Conservation (phyloP, 1,139 yeast genomes). For the Blastobotrys serpentis region DNA sequence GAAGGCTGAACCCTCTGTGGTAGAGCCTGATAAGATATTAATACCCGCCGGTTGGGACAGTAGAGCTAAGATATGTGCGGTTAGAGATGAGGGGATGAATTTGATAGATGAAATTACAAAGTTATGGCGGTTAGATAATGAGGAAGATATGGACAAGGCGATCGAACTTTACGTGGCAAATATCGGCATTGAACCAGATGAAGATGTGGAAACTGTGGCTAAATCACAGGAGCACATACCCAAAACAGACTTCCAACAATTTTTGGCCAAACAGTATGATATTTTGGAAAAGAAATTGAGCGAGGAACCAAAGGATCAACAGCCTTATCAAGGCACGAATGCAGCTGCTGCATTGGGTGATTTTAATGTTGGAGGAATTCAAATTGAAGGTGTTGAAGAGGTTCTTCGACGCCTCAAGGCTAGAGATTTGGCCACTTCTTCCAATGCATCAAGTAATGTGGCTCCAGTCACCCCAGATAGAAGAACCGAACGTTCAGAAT, state of each 20-base stretch:
- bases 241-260: constrained; percentile 30
- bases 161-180: constrained; percentile 7
- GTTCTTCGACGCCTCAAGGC: constrained; percentile 31
- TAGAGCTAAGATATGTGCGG: constrained; percentile 36
- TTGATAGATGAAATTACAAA: constrained; percentile 22
- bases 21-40: constrained; percentile 41
- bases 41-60: constrained; percentile 48
- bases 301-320: constrained; percentile 11
- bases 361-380: constrained; percentile 34
- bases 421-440: constrained; percentile 23
- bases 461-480: constrained; percentile 25
- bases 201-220: constrained; percentile 12
- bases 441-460: too few species aligned
- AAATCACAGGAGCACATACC: constrained; percentile 7
- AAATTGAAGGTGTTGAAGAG: constrained; percentile 33
- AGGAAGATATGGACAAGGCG: background rate
- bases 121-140: constrained; percentile 21
- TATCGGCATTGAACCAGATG: constrained; percentile 9
- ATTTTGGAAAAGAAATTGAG: constrained; percentile 20
- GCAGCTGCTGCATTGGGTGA: constrained; percentile 16
- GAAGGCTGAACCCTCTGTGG: constrained; percentile 34
- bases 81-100: constrained; percentile 30
- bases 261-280: constrained; percentile 29
- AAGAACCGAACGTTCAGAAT: constrained; percentile 20
- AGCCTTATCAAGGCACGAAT: background rate